Base-by-base conservation (phyloP, 2,329 filamentous ascomycete species). In the Claviceps lovelessii region DNA sequence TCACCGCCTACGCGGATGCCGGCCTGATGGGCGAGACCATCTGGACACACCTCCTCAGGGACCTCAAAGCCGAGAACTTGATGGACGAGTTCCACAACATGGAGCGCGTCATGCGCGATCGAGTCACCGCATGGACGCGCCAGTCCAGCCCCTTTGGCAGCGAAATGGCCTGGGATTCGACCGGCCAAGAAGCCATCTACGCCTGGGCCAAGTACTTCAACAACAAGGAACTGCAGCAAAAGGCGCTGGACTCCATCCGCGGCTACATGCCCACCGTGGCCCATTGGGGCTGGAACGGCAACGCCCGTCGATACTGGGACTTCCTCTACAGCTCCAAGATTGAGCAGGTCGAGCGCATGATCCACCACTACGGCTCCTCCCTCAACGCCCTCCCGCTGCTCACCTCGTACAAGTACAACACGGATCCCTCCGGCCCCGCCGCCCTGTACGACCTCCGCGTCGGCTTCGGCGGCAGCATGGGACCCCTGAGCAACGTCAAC, bases 211-310 rank as follows among this genome's bases (percentile, higher is more conserved):
- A 72, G 71, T 72, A 58, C 51, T 53, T 53, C 31, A 19, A 9
- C 51, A 17, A 29, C 44, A 11, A 47, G 10, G 19, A 5, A 5
- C 51, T 53, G 15, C 51, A 53, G 44, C n/a, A 28, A 2, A 81
- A 81, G 59, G 75, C 73, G 0, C 68, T 82, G 49, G 70, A 76
- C 54, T 76, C 73, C 28, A 77, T 83, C 4, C 62, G 78, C 1
- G 79, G 76, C 0, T 82, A 76, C 58, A 79, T 74, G 69, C 78
- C 79, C 0, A 77, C 76, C 0, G 74, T 83, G 0, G 69, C 77
- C 0, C 79, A 82, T 58, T 83, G 80, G 80, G 80, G 76, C 3
- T 83, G 76, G 76, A 80, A 83, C 52, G 79, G 79, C 13, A 82
- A 81, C 57, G 77, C 79, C 0, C 71, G 80, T 1, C 66, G 79